phyloP scores from a whole-genome alignment of 352 stramenopile genomes.

The Globisporangium apiculatum region DNA sequence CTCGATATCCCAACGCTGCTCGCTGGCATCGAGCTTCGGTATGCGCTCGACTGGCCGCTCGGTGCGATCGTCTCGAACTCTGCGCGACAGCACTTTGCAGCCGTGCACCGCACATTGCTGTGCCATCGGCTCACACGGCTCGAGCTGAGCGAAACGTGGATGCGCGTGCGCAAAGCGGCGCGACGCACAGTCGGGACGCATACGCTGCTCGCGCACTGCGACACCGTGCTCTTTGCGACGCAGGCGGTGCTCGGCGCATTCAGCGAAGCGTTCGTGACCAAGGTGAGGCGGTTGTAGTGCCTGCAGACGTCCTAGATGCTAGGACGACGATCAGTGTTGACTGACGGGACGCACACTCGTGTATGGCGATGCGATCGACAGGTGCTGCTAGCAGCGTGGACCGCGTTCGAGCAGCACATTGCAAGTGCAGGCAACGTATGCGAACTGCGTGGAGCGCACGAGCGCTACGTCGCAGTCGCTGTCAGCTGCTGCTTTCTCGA shows the following conservation, averaged over 20 bases:
- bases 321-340: too few relatives aligned
- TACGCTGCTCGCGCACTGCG: constrained; percentile 19
- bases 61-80: constrained; percentile 35
- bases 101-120: constrained; percentile 40
- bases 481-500: constrained; percentile 39
- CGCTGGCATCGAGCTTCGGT: constrained; percentile 38
- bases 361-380: constrained; percentile 5
- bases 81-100: constrained; percentile 25
- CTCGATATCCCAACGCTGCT: constrained; percentile 25
- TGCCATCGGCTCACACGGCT: constrained; percentile 32
- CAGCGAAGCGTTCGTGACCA: constrained; percentile 38
- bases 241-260: constrained; percentile 34
- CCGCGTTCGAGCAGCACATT: constrained; percentile 16
- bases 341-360: too few relatives aligned
- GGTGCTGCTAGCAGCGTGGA: constrained; percentile 36
- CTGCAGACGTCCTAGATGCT: too few relatives aligned
- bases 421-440: constrained; percentile 17
- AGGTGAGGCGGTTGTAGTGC: constrained; percentile 13
- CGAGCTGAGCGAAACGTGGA: constrained; percentile 36
- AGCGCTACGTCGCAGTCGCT: constrained; percentile 27
- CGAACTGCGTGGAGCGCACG: constrained; percentile 26
- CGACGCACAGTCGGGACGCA: constrained; percentile 8
- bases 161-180: constrained; percentile 21
- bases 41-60: constrained; percentile 39
- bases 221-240: constrained; percentile 30